Evolutionary conservation across 441 rosid genomes (phyloP), one percentile per base, ranked within the genome.

Genomic region (Erodium texanum): DNA sequence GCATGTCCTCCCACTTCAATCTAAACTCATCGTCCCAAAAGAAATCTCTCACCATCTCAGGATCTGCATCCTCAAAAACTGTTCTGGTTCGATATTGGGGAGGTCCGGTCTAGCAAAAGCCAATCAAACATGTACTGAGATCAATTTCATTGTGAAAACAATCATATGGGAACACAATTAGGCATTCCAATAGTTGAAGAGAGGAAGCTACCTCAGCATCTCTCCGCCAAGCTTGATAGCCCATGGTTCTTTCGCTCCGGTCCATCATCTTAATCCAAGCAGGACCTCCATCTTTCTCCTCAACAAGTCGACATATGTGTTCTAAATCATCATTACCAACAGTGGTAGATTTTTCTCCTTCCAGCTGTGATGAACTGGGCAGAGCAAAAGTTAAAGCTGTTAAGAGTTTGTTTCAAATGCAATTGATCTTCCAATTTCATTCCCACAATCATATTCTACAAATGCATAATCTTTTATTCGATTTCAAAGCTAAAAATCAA

Each of bases 261-360:
- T 93, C 89, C 99, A 93, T 93, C 95, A 93, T 89, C 29, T 84
- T 90, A 85, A 89, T 86, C 99, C 99, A 93, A 73, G 85, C 76
- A 70, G 96, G 97, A 34, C 97, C 99, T 16, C 90, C 93, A 74
- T 93, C 97, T 79, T 83, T 93, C 76, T 72, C 91, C 76, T 93
- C 97, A 65, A 87, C 95, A 75, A 91, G 84, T 81, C 79, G 79
- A 71, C 79, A 84, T 63, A 93, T 75, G 77, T 82, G 75, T 84
- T 83, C 81, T 34, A 93, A 81, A 83, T 93, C 96, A 66, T 86
- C 88, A 0, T 80, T 82, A 7, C 74, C 79, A 14, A 93, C 85
- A 22, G 78, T 70, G 56, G 78, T 70, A 23, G 84, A 61, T 24
- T 72, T 75, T 70, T 79, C 83, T 71, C 59, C 76, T 45, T 71